A percentile compares a stretch with the other conserved stretches of the same genome.
These are phyloP conservation scores for Chamaecyparis obtusa DNA, from an alignment of 75 land plant species.

Conservation along the genomic window DNA sequence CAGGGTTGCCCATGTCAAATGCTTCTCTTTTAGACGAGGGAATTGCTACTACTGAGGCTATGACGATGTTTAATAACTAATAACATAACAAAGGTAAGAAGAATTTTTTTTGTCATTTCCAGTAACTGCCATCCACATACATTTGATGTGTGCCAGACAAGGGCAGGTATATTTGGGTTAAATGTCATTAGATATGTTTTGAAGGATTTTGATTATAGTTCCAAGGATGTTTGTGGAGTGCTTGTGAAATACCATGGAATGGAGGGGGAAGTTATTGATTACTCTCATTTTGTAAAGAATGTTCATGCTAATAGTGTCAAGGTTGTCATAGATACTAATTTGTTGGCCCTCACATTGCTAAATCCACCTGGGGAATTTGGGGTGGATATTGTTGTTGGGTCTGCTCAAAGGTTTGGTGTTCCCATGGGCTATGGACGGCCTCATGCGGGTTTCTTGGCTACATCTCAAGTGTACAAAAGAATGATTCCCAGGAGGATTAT, in stretches of 20 bases:
- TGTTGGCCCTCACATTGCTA: constrained; percentile 84
- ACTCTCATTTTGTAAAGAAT: constrained; percentile 65
- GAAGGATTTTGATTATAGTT: constrained; percentile 69
- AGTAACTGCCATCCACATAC: constrained; percentile 95
- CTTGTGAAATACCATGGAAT: constrained; percentile 97
- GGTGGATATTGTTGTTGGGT: constrained; percentile 91
- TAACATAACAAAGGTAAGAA: constrained; percentile 78
- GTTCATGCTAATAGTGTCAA: constrained; percentile 94
- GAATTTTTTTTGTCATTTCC: constrained; percentile 84
- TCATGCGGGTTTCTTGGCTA: constrained; percentile 96
- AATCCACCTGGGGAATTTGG: constrained; percentile 96
- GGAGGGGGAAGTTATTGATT: constrained; percentile 81
- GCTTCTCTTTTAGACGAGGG: constrained; percentile 95
- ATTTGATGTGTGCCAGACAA: constrained; percentile 79
- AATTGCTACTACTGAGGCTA: constrained; percentile 98
- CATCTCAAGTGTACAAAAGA: constrained; percentile 96
- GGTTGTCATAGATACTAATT: constrained; percentile 90
- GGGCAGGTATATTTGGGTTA: constrained; percentile 83
- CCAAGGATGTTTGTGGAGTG: constrained; percentile 93
- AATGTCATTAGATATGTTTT: constrained; percentile 58
- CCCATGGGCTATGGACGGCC: constrained; percentile 99
- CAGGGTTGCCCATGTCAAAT: constrained; percentile 95
- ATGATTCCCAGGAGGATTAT: constrained; percentile 97
- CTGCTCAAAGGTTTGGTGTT: constrained; percentile 97
- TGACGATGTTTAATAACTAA: constrained; percentile 93